Evolutionary conservation across 129 eudicot genomes (phyloP), one percentile per base, ranked within the genome.

Genomic region (Chrysanthemum makinoi): DNA sequence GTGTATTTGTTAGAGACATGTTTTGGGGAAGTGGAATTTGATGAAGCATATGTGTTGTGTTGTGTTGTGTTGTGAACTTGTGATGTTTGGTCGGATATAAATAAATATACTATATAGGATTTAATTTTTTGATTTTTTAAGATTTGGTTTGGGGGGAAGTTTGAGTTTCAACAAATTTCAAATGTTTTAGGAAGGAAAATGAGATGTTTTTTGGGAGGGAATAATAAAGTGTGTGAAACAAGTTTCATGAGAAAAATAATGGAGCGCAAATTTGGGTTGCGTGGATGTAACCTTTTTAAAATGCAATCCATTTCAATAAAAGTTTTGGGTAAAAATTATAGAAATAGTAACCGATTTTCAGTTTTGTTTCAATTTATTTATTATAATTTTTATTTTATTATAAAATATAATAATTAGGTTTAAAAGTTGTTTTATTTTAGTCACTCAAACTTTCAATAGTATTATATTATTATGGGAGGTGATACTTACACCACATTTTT

Each of bases 61-160:
- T 28, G 33, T 30, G 35, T 30, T 30, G 35, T 30, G 26, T 66
- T 59, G 15, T n/a, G n/a, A n/a, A n/a, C n/a, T n/a, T n/a, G 35
- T 30, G 26, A 70, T 59, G 15, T n/a, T 55, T 1, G 28, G 64
- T 63, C 9, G 60, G 61, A 47, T 60, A 47, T 63, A 61, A 62
- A 75, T n/a, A n/a, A n/a, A n/a, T n/a, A n/a, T n/a, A n/a, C n/a
- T n/a, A n/a, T 47, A 62, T 26, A 16, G 39, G 50, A 18, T 43
- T 70, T 12, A 55, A n/a, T 7, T 24, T 61, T 18, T 49, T 63
- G 52, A 72, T 47, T 39, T 12, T 12, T 66, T 68, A 62, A 61
- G 44, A 52, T 66, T 57, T 79, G 35, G 51, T 63, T 64, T 75
- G 73, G 84, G 56, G 80, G 80, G 80, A 75, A 79, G n/a, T 22